These are phyloP conservation scores for Solanum appendiculatum DNA, from an alignment of 257 asterid species.

Conservation along the genomic window DNA sequence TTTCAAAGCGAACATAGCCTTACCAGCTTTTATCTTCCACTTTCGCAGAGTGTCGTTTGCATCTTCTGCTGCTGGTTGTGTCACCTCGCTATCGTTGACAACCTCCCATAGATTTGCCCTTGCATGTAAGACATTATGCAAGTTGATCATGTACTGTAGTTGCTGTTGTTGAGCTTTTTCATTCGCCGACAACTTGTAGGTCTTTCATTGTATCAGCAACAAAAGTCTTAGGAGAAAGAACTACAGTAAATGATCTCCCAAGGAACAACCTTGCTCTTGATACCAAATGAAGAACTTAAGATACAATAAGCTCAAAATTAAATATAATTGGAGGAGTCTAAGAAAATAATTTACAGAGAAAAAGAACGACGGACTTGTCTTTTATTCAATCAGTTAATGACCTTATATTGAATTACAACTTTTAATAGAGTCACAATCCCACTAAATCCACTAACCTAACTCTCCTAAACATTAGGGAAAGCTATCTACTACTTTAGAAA, in stretches of 20 bases:
- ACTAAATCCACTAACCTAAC: background rate
- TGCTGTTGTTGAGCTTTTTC: background rate
- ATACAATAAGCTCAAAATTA: background rate
- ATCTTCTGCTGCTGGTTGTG: background rate
- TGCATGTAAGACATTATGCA: background rate
- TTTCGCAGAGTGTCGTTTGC: background rate
- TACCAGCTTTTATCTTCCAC: background rate
- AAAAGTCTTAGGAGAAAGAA: background rate
- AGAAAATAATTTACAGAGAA: background rate
- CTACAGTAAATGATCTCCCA: background rate
- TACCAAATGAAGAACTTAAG: background rate
- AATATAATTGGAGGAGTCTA: background rate
- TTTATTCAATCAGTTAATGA: background rate
- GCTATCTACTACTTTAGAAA: background rate
- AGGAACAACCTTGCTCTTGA: background rate
- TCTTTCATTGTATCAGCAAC: background rate
- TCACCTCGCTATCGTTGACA: background rate
- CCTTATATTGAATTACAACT: background rate
- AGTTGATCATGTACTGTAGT: background rate
- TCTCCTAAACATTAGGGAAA: background rate
- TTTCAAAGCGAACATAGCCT: background rate
- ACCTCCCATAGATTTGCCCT: background rate
- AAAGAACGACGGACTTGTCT: background rate
- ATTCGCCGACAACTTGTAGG: background rate
- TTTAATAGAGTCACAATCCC: background rate